Conservation (phyloP, 352 stramenopile species). For the Phytophthora lateralis region DNA sequence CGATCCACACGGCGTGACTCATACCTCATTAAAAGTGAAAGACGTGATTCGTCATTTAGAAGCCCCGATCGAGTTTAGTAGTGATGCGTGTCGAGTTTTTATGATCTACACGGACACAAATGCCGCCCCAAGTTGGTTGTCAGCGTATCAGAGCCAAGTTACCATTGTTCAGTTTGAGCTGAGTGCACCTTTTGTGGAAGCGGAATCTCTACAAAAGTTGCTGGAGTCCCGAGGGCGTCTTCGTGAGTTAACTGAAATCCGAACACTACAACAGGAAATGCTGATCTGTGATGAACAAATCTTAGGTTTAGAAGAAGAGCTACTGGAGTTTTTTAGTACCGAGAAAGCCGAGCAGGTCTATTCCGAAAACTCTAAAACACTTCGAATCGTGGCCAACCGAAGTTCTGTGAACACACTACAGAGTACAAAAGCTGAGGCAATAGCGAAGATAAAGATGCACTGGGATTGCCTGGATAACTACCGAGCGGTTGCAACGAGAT, state of each 20-base stretch:
- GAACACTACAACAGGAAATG: conserved; percentile 50
- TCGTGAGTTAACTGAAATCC: conserved; percentile 57
- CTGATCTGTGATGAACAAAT: conserved; percentile 62
- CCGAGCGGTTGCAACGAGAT: conserved; percentile 32
- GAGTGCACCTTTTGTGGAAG: conserved; percentile 39
- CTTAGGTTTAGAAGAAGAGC: conserved; percentile 57
- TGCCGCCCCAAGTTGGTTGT: conserved; percentile 43
- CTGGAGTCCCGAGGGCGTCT: conserved; percentile 36
- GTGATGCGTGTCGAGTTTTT: conserved; percentile 48
- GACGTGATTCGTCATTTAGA: neutral
- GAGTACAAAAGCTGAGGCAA: conserved; percentile 43
- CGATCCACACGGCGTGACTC: neutral
- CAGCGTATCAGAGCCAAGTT: conserved; percentile 44
- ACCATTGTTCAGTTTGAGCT: conserved; percentile 52
- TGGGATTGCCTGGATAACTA: conserved; percentile 30
- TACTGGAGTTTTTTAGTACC: conserved; percentile 63
- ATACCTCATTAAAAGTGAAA: neutral
- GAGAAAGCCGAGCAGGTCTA: conserved; percentile 49
- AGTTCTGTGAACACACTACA: conserved; percentile 54
- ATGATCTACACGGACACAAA: conserved; percentile 52
- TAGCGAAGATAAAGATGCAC: conserved; percentile 43
- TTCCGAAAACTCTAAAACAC: conserved; percentile 48
- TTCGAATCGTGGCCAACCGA: conserved; percentile 67
- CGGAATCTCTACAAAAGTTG: conserved; percentile 38
- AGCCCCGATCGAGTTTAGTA: conserved; percentile 38